Percentiles rank a stretch among this genome's conserved stretches.
Evolutionary conservation across 305 asterid species (phyloP).

Genomic region (Petunia hybrid): DNA sequence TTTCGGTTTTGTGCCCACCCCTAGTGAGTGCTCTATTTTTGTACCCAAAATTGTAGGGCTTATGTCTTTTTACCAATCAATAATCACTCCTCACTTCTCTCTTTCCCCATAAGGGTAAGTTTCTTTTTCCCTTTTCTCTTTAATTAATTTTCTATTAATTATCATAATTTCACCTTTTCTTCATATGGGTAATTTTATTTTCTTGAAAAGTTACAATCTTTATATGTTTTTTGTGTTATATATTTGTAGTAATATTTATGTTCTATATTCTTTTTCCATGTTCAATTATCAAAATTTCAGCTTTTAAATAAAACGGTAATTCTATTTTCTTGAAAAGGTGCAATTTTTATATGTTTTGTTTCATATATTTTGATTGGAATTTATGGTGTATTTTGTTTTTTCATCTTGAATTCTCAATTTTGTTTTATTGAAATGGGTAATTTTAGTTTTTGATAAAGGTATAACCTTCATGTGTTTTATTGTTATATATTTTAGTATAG

Average conservation of each 20-base stretch:
- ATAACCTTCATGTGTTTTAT: too few species aligned
- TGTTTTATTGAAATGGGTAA: background rate
- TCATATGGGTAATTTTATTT: background rate
- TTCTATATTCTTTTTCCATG: too few species aligned
- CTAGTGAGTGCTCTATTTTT: background rate
- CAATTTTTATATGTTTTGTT: background rate
- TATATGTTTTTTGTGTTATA: background rate
- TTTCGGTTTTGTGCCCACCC: too few species aligned
- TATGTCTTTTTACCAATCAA: background rate
- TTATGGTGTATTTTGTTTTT: background rate
- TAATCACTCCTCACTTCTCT: background rate
- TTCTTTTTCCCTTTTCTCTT: background rate
- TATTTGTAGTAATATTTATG: too few species aligned
- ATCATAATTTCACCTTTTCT: background rate
- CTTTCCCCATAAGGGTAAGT: background rate
- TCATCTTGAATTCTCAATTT: background rate
- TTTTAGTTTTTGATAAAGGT: too few species aligned
- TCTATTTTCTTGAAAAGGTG: background rate
- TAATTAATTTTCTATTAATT: background rate
- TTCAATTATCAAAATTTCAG: background rate
- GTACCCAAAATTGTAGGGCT: constrained; percentile 24
- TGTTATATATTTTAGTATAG: too few species aligned
- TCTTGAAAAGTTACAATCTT: background rate
- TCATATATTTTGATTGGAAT: background rate
- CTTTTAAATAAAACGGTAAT: background rate